phyloP scores from a whole-genome alignment of 78 protist genomes.

The Guillardia theta region DNA sequence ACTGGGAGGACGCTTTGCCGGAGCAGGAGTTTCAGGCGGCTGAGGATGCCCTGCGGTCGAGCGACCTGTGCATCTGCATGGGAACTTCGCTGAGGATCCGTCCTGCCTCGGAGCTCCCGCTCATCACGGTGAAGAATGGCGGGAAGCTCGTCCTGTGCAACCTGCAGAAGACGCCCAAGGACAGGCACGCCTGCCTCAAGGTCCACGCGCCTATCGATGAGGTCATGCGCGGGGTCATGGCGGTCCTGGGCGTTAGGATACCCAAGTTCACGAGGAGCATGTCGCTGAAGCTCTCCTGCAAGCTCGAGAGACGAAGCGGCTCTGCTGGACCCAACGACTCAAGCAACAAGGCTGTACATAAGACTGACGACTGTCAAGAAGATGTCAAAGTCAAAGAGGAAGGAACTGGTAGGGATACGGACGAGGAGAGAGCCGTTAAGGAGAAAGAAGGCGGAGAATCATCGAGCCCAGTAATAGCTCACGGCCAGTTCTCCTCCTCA shows the following conservation, averaged over 20 bases:
- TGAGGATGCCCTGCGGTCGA: background rate
- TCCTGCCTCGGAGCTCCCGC: conserved; percentile 18
- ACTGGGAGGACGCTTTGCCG: conserved; percentile 45
- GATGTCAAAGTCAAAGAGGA: too few species aligned
- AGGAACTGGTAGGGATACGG: too few species aligned
- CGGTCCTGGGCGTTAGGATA: background rate
- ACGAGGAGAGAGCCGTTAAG: too few species aligned
- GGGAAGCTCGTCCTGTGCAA: background rate
- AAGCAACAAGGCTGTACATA: too few species aligned
- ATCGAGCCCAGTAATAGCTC: too few species aligned
- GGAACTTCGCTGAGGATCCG: background rate
- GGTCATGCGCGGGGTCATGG: background rate
- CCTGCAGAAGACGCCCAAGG: conserved; percentile 7
- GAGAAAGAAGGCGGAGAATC: too few species aligned
- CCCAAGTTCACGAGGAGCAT: too few species aligned
- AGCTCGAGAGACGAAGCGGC: too few species aligned
- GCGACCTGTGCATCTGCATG: conserved; percentile 28
- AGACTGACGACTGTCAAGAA: too few species aligned
- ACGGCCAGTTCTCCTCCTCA: too few species aligned
- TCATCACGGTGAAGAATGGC: background rate
- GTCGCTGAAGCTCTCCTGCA: too few species aligned
- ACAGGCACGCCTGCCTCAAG: background rate
- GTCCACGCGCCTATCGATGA: background rate
- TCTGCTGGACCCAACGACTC: too few species aligned
- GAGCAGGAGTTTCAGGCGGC: background rate